These are phyloP conservation scores for Ascochyta rabiei DNA, from an alignment of 2,329 filamentous ascomycete species.

Conservation along the genomic window DNA sequence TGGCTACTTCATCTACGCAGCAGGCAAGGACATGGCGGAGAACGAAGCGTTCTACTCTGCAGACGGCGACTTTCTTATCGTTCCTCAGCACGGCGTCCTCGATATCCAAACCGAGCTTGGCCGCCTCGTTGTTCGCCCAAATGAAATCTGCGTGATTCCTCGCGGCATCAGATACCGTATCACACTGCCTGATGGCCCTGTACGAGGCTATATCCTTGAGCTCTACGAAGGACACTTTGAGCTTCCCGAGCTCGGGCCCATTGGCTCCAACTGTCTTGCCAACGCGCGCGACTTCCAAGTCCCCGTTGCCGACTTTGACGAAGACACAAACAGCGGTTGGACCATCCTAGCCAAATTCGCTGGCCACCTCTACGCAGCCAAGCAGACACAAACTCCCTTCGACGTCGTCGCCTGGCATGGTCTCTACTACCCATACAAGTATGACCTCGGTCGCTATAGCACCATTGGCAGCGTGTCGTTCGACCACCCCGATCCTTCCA, in stretches of 20 bases:
- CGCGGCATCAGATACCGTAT: slow-evolving; percentile 69
- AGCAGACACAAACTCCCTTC: slow-evolving; percentile 70
- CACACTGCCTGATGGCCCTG: slow-evolving; percentile 64
- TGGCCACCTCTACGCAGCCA: slow-evolving; percentile 65
- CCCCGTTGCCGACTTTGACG: slow-evolving; percentile 64
- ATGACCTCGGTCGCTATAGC: slow-evolving; percentile 64
- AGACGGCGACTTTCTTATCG: slow-evolving; percentile 71
- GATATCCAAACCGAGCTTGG: slow-evolving; percentile 74
- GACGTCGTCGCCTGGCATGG: slow-evolving; percentile 76
- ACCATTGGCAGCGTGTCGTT: slow-evolving; percentile 62
- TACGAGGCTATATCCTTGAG: slow-evolving; percentile 70
- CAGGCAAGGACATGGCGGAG: slow-evolving; percentile 76
- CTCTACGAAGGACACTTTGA: slow-evolving; percentile 69
- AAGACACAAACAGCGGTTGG: slow-evolving; percentile 62
- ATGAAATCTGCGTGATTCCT: slow-evolving; percentile 71
- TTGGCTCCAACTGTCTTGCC: slow-evolving; percentile 70
- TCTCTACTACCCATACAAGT: slow-evolving; percentile 68
- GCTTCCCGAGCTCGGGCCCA: slow-evolving; percentile 69
- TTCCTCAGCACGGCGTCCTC: slow-evolving; percentile 68
- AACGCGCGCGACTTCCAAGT: slow-evolving; percentile 69
- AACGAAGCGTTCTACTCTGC: slow-evolving; percentile 82
- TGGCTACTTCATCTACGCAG: slow-evolving; percentile 81
- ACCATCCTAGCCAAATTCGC: slow-evolving; percentile 66
- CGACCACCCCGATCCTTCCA: slow-evolving; percentile 70
- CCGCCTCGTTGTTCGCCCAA: slow-evolving; percentile 66